These are phyloP conservation scores for Amauroascus niger DNA, from an alignment of 2,329 filamentous ascomycete genomes.

Conservation along the genomic window DNA sequence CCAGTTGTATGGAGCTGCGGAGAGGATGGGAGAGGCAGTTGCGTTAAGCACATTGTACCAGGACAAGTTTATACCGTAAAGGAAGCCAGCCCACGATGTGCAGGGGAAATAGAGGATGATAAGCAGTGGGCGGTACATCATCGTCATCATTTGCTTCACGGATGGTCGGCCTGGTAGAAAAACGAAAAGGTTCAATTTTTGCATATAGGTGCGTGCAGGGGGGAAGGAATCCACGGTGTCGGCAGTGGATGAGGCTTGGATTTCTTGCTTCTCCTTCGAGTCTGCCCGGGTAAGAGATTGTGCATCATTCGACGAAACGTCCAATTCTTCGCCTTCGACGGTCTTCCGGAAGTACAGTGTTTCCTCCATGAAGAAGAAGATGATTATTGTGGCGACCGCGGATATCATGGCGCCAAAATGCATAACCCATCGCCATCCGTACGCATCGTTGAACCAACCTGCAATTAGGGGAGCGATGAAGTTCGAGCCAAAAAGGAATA, in stretches of 20 bases:
- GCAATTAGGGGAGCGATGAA: conserved; percentile 42
- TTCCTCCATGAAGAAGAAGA: conserved; percentile 53
- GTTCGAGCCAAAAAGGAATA: conserved; percentile 38
- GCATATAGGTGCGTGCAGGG: conserved; percentile 5
- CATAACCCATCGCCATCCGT: conserved; percentile 45
- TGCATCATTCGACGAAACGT: conserved; percentile 5
- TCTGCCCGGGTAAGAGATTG: conserved; percentile 4
- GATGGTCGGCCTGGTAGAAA: conserved; percentile 13
- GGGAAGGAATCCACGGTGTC: conserved; percentile 2
- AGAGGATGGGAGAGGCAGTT: conserved; percentile 25
- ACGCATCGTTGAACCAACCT: conserved; percentile 42
- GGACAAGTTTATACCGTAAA: conserved; percentile 23
- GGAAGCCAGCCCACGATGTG: conserved; percentile 23
- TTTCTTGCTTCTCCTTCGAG: conserved; percentile 5
- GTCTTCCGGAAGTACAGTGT: conserved; percentile 44
- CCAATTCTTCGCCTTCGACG: conserved; percentile 24
- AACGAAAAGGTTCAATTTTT: conserved; percentile 24
- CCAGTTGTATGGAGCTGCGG: conserved; percentile 24
- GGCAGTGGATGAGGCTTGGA: neutral
- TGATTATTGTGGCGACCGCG: conserved; percentile 41
- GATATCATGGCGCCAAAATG: conserved; percentile 48
- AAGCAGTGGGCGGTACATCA: conserved; percentile 21
- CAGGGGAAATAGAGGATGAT: conserved; percentile 26
- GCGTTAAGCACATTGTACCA: conserved; percentile 29
- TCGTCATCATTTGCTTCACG: conserved; percentile 17